Conservation (phyloP, 2,329 filamentous ascomycete species). For the Pseudogymnoascus sp. region DNA sequence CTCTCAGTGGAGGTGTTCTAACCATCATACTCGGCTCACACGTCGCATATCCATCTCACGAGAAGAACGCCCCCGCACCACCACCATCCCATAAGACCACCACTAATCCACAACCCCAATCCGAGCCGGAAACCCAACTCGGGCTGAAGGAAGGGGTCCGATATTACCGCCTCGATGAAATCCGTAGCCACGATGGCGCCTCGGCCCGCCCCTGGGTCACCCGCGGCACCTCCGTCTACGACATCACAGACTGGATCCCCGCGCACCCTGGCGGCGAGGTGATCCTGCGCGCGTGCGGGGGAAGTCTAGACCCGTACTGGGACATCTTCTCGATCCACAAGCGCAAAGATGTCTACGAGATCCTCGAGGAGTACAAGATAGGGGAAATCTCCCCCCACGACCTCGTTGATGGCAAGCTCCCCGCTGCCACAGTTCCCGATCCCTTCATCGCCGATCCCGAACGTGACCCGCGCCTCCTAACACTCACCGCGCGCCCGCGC, state of each 20-base stretch:
- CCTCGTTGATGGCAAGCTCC: constrained; percentile 46
- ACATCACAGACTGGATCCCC: constrained; percentile 60
- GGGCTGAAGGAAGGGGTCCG: not conserved
- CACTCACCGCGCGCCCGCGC: constrained; percentile 45
- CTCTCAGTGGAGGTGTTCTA: not conserved
- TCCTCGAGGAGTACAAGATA: constrained; percentile 55
- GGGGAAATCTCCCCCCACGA: constrained; percentile 52
- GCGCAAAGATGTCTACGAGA: constrained; percentile 53
- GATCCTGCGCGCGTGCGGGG: constrained; percentile 56
- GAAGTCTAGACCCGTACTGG: constrained; percentile 60
- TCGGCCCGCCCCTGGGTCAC: constrained; percentile 54
- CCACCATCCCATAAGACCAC: not conserved
- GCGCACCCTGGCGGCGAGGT: constrained; percentile 60
- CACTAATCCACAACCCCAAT: not conserved
- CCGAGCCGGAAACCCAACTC: not conserved
- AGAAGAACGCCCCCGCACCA: not conserved
- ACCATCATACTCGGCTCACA: not conserved
- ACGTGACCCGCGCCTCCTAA: constrained; percentile 42
- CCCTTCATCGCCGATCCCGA: constrained; percentile 47
- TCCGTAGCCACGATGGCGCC: constrained; percentile 43
- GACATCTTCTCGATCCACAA: constrained; percentile 63
- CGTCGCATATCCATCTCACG: not conserved
- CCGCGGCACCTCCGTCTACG: constrained; percentile 56
- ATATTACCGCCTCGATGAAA: constrained; percentile 35
- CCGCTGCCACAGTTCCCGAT: constrained; percentile 47